phyloP scores from a whole-genome alignment of 768 basidiomycete species.

The Mycena indigotica region DNA sequence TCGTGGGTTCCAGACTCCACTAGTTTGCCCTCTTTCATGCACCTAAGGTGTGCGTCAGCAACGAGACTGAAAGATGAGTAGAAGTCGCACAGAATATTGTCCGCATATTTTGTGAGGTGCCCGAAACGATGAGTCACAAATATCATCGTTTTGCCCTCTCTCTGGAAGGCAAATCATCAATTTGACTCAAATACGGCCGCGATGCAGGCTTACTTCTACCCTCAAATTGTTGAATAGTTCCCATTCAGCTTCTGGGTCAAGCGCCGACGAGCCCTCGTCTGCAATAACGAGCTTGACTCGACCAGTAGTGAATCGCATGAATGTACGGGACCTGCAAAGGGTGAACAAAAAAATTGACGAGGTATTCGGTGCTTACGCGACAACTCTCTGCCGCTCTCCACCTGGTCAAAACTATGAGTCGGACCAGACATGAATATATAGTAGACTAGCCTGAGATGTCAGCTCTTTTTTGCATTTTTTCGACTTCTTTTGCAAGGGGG shows the following conservation, averaged over 20 bases:
- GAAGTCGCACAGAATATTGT: slow-evolving; percentile 37
- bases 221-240: slow-evolving; percentile 34
- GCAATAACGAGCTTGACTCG: slow-evolving; percentile 36
- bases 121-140: slow-evolving; percentile 45
- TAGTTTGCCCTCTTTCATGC: slow-evolving; percentile 34
- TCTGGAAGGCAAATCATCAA: background rate
- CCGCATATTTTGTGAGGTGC: slow-evolving; percentile 39
- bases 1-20: slow-evolving; percentile 35
- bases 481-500: slow-evolving; percentile 13
- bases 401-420: slow-evolving; percentile 1
- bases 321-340: slow-evolving; percentile 35
- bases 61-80: background rate
- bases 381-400: slow-evolving; percentile 19
- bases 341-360: background rate
- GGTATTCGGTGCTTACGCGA: slow-evolving; percentile 12
- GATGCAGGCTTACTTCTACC: slow-evolving; percentile 12
- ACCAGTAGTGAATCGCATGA: slow-evolving; percentile 40
- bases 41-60: slow-evolving; percentile 18
- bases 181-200: background rate
- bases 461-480: slow-evolving; percentile 23
- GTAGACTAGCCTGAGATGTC: slow-evolving; percentile 20
- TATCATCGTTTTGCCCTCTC: slow-evolving; percentile 40
- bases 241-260: slow-evolving; percentile 44
- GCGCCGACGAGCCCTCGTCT: slow-evolving; percentile 46
- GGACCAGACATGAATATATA: background rate